Conservation (phyloP, 2,329 filamentous ascomycete species). For the Aureobasidium melanogenum region DNA sequence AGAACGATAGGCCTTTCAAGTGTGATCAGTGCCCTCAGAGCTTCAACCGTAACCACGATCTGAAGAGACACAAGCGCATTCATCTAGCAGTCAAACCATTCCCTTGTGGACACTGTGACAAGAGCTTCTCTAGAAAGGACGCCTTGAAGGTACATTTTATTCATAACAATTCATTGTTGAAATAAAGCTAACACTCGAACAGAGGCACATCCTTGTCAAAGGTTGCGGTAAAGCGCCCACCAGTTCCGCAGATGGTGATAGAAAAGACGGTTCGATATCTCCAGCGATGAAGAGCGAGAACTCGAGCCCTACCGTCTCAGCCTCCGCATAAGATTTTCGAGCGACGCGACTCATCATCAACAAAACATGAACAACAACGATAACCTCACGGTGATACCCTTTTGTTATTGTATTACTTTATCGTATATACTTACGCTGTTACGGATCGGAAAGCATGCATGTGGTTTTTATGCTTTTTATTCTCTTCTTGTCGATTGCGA, state of each 20-base stretch:
- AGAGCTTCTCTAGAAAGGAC: slow-evolving; percentile 94
- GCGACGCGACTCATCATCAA: not conserved
- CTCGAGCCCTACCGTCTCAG: slow-evolving; percentile 23
- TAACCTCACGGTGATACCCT: slow-evolving; percentile 14
- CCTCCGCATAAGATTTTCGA: slow-evolving; percentile 16
- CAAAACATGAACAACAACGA: slow-evolving; percentile 1
- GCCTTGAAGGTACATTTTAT: slow-evolving; percentile 72
- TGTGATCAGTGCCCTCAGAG: slow-evolving; percentile 88
- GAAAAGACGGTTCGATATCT: slow-evolving; percentile 27
- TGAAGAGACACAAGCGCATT: slow-evolving; percentile 93
- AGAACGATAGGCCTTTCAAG: slow-evolving; percentile 82
- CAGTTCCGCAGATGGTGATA: slow-evolving; percentile 25
- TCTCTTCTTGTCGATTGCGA: not conserved
- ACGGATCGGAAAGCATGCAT: slow-evolving; percentile 12
- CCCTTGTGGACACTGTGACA: slow-evolving; percentile 83
- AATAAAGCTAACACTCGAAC: slow-evolving; percentile 12
- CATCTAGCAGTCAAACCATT: slow-evolving; percentile 94
- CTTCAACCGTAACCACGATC: slow-evolving; percentile 92
- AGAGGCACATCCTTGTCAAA: slow-evolving; percentile 61
- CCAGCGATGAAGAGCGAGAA: slow-evolving; percentile 26
- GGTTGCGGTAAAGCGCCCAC: slow-evolving; percentile 50
- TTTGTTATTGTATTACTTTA: slow-evolving; percentile 13
- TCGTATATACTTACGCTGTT: slow-evolving; percentile 13
- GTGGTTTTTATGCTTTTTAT: not conserved
- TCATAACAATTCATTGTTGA: not conserved